A percentile compares a stretch with the other conserved stretches of the same genome.
Evolutionary conservation across 2,329 filamentous ascomycete species (phyloP).

Genomic region (Penicillium thymicola): DNA sequence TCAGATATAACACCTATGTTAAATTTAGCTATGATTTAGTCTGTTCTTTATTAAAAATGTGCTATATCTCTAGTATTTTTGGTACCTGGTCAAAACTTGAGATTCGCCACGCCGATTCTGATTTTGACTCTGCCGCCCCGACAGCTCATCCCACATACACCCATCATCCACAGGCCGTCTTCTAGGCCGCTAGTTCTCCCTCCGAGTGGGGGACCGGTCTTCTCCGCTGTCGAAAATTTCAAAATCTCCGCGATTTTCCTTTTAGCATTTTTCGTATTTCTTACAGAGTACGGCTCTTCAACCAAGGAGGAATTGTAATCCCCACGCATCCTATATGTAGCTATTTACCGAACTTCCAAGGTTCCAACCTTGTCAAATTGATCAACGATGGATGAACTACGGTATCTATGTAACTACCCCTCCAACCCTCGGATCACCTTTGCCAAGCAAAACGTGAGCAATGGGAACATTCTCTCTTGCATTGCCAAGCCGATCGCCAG

Average conservation of each 20-base stretch:
- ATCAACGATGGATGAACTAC: neutral
- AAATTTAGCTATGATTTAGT: too few relatives aligned
- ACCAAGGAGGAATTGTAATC: neutral
- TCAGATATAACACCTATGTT: neutral
- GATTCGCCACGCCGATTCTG: neutral
- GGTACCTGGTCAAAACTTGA: neutral
- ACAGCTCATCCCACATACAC: neutral
- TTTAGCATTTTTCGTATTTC: neutral
- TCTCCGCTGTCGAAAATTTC: neutral
- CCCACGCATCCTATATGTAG: neutral
- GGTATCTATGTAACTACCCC: neutral
- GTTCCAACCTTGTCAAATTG: neutral
- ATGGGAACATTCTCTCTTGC: neutral
- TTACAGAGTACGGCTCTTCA: neutral
- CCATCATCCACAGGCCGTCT: neutral
- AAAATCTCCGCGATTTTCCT: neutral
- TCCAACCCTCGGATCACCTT: neutral
- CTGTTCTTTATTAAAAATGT: too few relatives aligned
- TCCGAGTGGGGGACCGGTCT: neutral
- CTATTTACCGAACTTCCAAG: neutral
- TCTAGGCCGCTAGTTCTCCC: neutral
- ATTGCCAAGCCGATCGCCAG: slow-evolving; percentile 2
- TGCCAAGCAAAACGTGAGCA: neutral
- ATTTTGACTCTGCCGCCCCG: neutral
- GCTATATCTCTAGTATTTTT: neutral